These are phyloP conservation scores for Canariomyces notabilis DNA, from an alignment of 2,329 filamentous ascomycete species.

Conservation along the genomic window DNA sequence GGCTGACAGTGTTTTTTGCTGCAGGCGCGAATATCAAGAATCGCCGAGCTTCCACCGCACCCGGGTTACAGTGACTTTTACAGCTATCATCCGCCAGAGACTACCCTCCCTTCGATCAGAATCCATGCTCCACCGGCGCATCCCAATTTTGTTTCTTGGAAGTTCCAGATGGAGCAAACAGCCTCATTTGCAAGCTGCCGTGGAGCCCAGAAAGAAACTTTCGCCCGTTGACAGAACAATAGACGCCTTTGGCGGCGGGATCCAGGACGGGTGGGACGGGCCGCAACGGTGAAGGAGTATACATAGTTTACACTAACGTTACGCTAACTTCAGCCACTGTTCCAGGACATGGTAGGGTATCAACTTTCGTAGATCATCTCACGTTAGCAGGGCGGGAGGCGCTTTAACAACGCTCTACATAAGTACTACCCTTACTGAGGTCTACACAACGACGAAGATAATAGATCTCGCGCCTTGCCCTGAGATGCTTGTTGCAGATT, in stretches of 20 bases:
- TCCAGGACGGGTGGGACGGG: too few species aligned
- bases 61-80: neutral
- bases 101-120: neutral
- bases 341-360: neutral
- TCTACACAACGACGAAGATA: too few species aligned
- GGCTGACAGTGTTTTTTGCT: neutral
- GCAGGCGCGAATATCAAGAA: neutral
- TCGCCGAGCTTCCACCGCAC: conserved; percentile 8
- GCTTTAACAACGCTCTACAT: too few species aligned
- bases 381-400: too few species aligned
- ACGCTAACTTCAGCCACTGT: too few species aligned
- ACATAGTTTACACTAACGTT: too few species aligned
- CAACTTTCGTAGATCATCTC: too few species aligned
- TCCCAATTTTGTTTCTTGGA: neutral
- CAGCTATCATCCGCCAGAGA: neutral
- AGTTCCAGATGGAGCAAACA: neutral
- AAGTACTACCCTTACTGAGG: too few species aligned
- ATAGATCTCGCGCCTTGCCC: too few species aligned
- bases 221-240: neutral
- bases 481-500: too few species aligned
- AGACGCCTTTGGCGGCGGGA: too few species aligned
- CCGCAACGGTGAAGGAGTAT: neutral
- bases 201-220: neutral
- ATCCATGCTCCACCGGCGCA: neutral
- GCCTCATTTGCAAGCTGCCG: neutral